A percentile compares a stretch with the other conserved stretches of the same genome.
Evolutionary conservation across 208 protist species (phyloP).

Genomic region (Strigomonas culicis): DNA sequence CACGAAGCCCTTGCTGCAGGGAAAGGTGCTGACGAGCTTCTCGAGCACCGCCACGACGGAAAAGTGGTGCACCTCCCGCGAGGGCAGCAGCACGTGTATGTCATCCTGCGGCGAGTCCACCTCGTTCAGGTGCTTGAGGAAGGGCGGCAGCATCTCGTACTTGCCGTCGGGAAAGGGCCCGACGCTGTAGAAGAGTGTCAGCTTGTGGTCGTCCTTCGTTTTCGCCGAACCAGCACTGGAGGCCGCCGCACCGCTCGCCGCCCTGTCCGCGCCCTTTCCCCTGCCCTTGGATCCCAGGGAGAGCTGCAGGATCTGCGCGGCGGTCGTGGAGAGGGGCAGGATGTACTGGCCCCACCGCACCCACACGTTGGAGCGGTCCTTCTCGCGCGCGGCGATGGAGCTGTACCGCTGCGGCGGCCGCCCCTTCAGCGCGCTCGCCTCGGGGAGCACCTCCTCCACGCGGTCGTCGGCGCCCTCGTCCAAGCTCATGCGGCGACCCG

Average conservation of each 20-base stretch:
- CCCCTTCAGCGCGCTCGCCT: background rate
- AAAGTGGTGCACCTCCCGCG: conserved; percentile 12
- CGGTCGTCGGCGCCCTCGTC: conserved; percentile 4
- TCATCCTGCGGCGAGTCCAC: background rate
- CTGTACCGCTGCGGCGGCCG: background rate
- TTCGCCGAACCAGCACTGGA: background rate
- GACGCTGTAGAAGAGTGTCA: conserved; percentile 67
- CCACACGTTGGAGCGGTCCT: conserved; percentile 37
- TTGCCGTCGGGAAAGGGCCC: conserved; percentile 44
- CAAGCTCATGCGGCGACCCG: background rate
- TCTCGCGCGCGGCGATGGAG: background rate
- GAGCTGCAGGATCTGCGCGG: conserved; percentile 65
- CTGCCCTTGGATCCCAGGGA: conserved; percentile 16
- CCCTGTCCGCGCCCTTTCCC: background rate
- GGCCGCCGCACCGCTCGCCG: background rate
- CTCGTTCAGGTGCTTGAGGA: background rate
- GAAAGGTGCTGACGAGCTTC: conserved; percentile 25
- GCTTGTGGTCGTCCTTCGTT: conserved; percentile 11
- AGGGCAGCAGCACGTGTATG: conserved; percentile 25
- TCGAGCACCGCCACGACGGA: conserved; percentile 22
- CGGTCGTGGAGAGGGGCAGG: conserved; percentile 74
- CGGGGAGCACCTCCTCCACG: conserved; percentile 15
- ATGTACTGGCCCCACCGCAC: conserved; percentile 61
- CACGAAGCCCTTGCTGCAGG: conserved; percentile 51
- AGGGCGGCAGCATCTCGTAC: conserved; percentile 14